phyloP scores from a whole-genome alignment of 164 flowering plant genomes.

The Dillenia suffruticosa region DNA sequence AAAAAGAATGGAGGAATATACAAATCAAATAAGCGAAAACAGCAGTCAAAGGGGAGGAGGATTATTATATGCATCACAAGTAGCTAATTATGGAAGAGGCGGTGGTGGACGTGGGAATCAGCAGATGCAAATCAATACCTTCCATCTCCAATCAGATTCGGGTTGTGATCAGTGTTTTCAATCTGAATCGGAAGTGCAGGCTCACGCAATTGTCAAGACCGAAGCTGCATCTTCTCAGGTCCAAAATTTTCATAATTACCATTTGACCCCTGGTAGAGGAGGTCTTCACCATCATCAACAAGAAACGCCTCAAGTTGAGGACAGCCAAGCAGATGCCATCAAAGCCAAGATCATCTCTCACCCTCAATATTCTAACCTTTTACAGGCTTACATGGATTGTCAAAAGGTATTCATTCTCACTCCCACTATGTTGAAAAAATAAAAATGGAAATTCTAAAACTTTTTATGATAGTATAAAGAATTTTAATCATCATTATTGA shows the following conservation, averaged over 20 bases:
- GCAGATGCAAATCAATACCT: conserved; percentile 17
- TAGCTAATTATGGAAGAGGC: no score
- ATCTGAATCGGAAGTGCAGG: conserved; percentile 15
- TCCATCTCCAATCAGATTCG: conserved; percentile 35
- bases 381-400: conserved; percentile 91
- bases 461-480: neutral
- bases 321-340: conserved; percentile 55
- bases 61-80: no score
- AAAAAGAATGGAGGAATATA: no score
- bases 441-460: neutral
- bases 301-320: conserved; percentile 15
- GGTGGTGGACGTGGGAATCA: neutral
- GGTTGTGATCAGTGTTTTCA: conserved; percentile 22
- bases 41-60: no score
- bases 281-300: conserved; percentile 19
- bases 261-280: conserved; percentile 25
- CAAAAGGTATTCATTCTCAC: conserved; percentile 56
- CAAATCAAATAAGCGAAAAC: no score
- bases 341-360: conserved; percentile 88
- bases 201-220: conserved; percentile 35
- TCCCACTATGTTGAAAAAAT: neutral
- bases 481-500: no score
- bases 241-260: conserved; percentile 21
- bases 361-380: conserved; percentile 79
- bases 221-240: conserved; percentile 36